These are phyloP conservation scores for Trifolium repens DNA, from an alignment of 306 rosid genomes.

Conservation along the genomic window DNA sequence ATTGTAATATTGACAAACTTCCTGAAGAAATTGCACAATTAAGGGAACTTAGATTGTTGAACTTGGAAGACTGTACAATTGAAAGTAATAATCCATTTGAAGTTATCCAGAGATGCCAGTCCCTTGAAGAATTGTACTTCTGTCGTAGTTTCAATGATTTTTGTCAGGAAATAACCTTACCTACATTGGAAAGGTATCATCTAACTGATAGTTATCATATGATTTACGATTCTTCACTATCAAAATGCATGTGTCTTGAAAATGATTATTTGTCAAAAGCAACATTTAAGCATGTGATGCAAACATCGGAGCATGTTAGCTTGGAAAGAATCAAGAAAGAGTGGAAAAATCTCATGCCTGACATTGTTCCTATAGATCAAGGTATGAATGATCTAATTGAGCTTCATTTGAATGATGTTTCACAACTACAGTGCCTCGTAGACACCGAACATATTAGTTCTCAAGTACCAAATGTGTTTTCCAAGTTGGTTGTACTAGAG, in stretches of 20 bases:
- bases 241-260: not conserved
- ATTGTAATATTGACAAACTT: not conserved
- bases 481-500: too few species aligned
- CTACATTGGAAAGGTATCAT: not conserved
- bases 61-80: too few species aligned
- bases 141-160: not conserved
- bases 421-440: not conserved
- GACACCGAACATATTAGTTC: not conserved
- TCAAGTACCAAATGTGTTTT: not conserved
- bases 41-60: constrained; percentile 3
- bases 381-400: too few species aligned
- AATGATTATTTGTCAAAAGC: not conserved
- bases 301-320: not conserved
- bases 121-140: not conserved
- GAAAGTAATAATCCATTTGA: not conserved
- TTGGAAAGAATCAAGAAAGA: not conserved
- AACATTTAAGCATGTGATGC: too few species aligned
- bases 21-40: not conserved
- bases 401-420: too few species aligned
- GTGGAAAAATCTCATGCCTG: not conserved
- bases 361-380: too few species aligned
- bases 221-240: not conserved
- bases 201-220: too few species aligned
- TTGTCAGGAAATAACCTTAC: not conserved
- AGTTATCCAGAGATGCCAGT: not conserved